Evolutionary conservation across 768 basidiomycete species (phyloP), one percentile per base, ranked within the genome.

Genomic region (Coprinellus aureogranulatus): DNA sequence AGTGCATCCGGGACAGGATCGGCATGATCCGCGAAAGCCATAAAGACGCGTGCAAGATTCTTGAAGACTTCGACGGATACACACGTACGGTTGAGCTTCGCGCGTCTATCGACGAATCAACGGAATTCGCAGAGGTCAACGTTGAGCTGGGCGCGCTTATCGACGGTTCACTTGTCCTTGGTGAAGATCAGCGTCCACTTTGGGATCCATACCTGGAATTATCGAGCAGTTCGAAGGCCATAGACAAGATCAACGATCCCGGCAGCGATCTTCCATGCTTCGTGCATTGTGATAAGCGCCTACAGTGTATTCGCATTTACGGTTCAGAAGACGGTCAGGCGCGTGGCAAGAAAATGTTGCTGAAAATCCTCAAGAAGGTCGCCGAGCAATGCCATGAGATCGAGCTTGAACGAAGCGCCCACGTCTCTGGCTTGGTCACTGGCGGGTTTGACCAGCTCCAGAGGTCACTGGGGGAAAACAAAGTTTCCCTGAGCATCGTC

Each of bases 131-230:
- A 1, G 58, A 65, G 4, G 62, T 70, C 6, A 81, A 81, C 61
- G 54, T 64, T 1, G 66, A 70, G 41, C 51, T 85, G 23, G 74
- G 77, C 37, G 25, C 45, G 0, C 61, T 81, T 14, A 49, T 83
- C 23, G 65, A 68, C 4, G 83, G 83, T 6, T 64, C 72, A 14
- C 57, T 76, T 14, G 55, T 80, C 30, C 61, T 61, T 14, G 67
- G 54, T 9, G 59, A 70, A 0, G 73, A 75, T 3, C 68, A 66
- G 0, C 58, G 59, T 22, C 55, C 61, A 1, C 57, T 77, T 3
- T 85, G 84, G 82, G 77, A 81, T 49, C 76, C 77, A 18, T 80
- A 79, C 54, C 76, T 84, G 57, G 71, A 75, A 16, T 66, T 70
- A n/a, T 49, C 70, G n/a, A 77, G 74, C 56, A 77, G 80, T 40